Evolutionary conservation across 2,329 filamentous ascomycete genomes (phyloP).

Genomic region (Beauveria sp.): DNA sequence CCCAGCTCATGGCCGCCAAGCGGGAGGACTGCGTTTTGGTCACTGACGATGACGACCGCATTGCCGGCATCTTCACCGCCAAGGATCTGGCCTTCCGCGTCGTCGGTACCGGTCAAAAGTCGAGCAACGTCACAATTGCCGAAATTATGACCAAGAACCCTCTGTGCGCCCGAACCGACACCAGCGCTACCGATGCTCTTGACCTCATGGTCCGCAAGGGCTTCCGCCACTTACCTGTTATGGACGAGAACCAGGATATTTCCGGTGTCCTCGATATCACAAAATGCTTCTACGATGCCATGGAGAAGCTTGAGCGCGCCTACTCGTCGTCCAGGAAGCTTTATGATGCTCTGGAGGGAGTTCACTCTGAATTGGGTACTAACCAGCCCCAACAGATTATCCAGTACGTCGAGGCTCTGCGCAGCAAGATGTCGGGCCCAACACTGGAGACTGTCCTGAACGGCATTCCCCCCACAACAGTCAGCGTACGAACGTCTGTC

Average conservation of each 20-base stretch:
- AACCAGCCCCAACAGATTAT: conserved; percentile 98
- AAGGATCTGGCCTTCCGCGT: conserved; percentile 98
- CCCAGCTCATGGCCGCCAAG: conserved; percentile 98
- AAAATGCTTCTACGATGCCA: conserved; percentile 99
- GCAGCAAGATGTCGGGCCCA: conserved; percentile 94
- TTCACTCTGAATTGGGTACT: conserved; percentile 91
- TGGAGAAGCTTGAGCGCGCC: conserved; percentile 97
- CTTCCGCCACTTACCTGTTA: conserved; percentile 93
- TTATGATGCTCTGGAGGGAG: conserved; percentile 94
- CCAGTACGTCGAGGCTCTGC: conserved; percentile 93
- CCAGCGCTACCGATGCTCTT: conserved; percentile 64
- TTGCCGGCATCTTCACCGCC: conserved; percentile 97
- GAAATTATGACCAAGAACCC: conserved; percentile 99
- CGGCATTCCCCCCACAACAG: conserved; percentile 84
- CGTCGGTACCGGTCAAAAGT: conserved; percentile 83
- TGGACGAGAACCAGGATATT: conserved; percentile 99
- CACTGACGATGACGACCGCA: conserved; percentile 94
- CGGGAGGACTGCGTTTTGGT: conserved; percentile 96
- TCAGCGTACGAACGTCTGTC: conserved; percentile 91
- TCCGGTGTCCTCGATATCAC: conserved; percentile 97
- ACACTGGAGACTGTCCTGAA: conserved; percentile 92
- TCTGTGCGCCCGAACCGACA: conserved; percentile 92
- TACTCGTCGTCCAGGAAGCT: conserved; percentile 97
- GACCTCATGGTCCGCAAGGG: conserved; percentile 28
- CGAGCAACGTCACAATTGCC: conserved; percentile 82